Base-by-base conservation (phyloP, 2,329 filamentous ascomycete genomes). In the Lasiodiplodia sp. region DNA sequence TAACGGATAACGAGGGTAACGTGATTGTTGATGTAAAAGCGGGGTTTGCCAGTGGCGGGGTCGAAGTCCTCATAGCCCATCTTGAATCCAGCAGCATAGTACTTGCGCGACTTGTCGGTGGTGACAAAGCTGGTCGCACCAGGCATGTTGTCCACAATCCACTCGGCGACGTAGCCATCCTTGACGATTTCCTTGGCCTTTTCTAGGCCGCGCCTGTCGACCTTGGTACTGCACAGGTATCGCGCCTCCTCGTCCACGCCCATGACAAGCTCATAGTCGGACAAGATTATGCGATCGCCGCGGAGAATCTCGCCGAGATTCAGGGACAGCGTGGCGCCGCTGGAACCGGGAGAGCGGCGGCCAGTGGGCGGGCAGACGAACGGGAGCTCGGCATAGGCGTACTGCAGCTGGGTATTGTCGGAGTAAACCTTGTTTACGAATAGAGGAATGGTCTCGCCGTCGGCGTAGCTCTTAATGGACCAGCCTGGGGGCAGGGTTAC, bases 341-440 rank as follows among this genome's bases (percentile, higher is more conserved):
- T 92, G 5, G 88, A 88, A 47, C 90, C 91, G 64, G 87, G 85
- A 72, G 88, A 87, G 71, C 83, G 85, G 70, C 87, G 85, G 62
- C 92, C 92, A 10, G 89, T 92, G 1, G 92, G 91, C 12, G 92
- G 91, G 76, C 93, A 96, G 66, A 95, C 91, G 78, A 96, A 97
- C 8, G 93, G 93, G 1, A 96, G 88, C 74, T 96, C 92, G 78
- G 91, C 92, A 83, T 95, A 97, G 73, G 93, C 93, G 87, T 94
- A 96, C 79, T 96, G 93, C n/a, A 97, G 84, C 78, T 96, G 91
- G 8, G 92, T 96, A 75, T 92, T 90, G 80, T 96, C 93, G 67
- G 93, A 96, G 80, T 94, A 96, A 74, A 94, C 90, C 79, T 97
- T 97, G 83, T 97, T 97, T 72, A 96, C 92, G 68, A 95, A 89